Base-by-base conservation (phyloP, 2,329 filamentous ascomycete species). In the Leptographium procerum region DNA sequence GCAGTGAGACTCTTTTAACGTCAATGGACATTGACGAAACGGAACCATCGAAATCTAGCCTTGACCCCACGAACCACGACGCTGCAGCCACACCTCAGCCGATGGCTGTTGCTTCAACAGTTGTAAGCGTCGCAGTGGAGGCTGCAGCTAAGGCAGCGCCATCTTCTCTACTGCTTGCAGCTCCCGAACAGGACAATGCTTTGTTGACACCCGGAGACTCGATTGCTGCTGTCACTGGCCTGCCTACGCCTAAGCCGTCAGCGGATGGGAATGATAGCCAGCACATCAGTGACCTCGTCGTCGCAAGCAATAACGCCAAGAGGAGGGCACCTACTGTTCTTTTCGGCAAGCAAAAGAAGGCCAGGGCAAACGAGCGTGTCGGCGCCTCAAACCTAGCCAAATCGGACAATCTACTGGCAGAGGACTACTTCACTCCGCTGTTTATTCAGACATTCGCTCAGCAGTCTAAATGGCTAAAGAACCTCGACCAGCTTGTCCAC, bases 401-500 rank as follows among this genome's bases (percentile, higher is more conserved):
- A 57, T 61, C 71, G 8, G 67, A 73, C 9, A 70, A 73, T 67
- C 71, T 78, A 6, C 74, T 78, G 0, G 75, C 77, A 5, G 82
- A 84, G 53, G 83, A 86, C 65, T 86, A 86, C 66, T 85, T 85
- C 62, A 83, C 79, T 14, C 81, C 83, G 6, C 73, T 82, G 52
- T 86, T 84, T 60, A 75, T 84, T 4, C 79, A 83, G 58, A 78
- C 79, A 36, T 82, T 82, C 65, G 74, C 80, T 50, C 71, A 77
- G 63, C 74, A 76, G 57, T 75, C 78, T 52, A 77, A 76, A 56
- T 83, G 81, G 76, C 83, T 84, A 75, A 83, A 83, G 58, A 77
- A 80, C 0, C 72, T 86, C 10, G 83, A 88, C 59, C 86, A 89
- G 48, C 79, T 97, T 0, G 76, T 97, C 4, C 82, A 86, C 58